A percentile compares a stretch with the other conserved stretches of the same genome.
Evolutionary conservation across 352 stramenopile genomes (phyloP).

Genomic region (Globisporangium canariense): DNA sequence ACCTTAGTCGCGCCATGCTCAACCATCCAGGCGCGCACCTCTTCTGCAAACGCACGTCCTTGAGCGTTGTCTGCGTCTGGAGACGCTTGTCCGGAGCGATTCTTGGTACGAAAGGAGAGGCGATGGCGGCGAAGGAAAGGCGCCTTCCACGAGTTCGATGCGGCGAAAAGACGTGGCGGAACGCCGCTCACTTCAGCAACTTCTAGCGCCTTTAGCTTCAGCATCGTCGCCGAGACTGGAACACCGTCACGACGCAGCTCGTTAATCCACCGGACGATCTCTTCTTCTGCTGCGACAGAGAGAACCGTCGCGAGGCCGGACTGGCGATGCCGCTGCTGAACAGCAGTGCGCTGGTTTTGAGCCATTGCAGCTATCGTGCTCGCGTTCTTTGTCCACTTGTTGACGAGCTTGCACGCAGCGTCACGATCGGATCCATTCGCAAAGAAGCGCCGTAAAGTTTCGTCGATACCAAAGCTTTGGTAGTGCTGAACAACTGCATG

Average conservation of each 20-base stretch:
- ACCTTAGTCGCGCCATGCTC: slow-evolving; percentile 15
- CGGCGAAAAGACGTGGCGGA: slow-evolving; percentile 2
- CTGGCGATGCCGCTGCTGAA: background rate
- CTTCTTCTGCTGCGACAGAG: slow-evolving; percentile 13
- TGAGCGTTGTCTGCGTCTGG: slow-evolving; percentile 1
- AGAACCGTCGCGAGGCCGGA: slow-evolving; percentile 13
- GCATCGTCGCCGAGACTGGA: slow-evolving; percentile 24
- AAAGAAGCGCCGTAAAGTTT: slow-evolving; percentile 3
- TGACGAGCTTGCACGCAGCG: slow-evolving; percentile 1
- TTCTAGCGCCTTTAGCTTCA: slow-evolving; percentile 18
- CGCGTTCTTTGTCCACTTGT: slow-evolving; percentile 8
- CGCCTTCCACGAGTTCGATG: slow-evolving; percentile 2
- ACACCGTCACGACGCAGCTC: slow-evolving; percentile 16
- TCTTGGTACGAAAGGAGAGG: slow-evolving; percentile 16
- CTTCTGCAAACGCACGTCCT: background rate
- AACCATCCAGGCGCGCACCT: slow-evolving; percentile 8
- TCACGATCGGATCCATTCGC: slow-evolving; percentile 3
- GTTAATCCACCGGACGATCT: slow-evolving; percentile 26
- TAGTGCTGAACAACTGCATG: slow-evolving; percentile 14
- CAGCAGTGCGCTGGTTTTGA: background rate
- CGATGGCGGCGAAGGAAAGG: slow-evolving; percentile 18
- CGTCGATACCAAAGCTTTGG: slow-evolving; percentile 4
- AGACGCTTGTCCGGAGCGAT: slow-evolving; percentile 13
- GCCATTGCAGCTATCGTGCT: background rate
- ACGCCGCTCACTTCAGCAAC: slow-evolving; percentile 11